Conservation (phyloP, 768 basidiomycete species). For the Sistotremastrum suecicum region DNA sequence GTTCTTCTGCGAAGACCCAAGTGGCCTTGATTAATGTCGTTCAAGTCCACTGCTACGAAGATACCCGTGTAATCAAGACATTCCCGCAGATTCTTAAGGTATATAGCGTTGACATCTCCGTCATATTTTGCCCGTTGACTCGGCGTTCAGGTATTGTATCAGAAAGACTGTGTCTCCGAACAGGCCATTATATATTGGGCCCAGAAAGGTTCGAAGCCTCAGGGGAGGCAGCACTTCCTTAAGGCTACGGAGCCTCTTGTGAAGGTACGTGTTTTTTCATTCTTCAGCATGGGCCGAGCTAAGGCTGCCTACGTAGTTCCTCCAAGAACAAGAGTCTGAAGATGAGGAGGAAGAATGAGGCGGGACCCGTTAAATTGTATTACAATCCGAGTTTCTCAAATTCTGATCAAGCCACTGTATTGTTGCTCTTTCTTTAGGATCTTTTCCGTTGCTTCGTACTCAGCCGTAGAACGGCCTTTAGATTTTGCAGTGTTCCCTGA, state of each 20-base stretch:
- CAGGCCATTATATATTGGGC: slow-evolving; percentile 98
- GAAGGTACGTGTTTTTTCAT: slow-evolving; percentile 39
- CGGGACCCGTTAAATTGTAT: background rate
- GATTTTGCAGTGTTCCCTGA: no score
- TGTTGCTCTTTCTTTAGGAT: no score
- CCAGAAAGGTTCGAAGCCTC: slow-evolving; percentile 91
- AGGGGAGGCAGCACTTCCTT: slow-evolving; percentile 91
- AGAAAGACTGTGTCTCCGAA: slow-evolving; percentile 89
- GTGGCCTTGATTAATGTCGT: slow-evolving; percentile 91
- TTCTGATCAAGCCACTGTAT: no score
- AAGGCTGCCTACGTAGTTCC: slow-evolving; percentile 37
- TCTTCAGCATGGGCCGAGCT: background rate
- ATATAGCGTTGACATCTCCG: slow-evolving; percentile 2
- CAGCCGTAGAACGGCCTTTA: no score
- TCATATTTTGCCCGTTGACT: background rate
- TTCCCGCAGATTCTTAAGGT: slow-evolving; percentile 94
- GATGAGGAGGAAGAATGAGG: slow-evolving; percentile 53
- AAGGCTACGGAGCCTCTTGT: slow-evolving; percentile 79
- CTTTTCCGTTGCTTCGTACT: no score
- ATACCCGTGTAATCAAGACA: slow-evolving; percentile 86
- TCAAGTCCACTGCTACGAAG: slow-evolving; percentile 93
- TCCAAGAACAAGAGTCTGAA: slow-evolving; percentile 73
- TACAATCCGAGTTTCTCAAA: background rate
- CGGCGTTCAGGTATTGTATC: slow-evolving; percentile 66
- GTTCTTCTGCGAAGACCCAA: slow-evolving; percentile 75